Base-by-base conservation (phyloP, 2,329 filamentous ascomycete genomes). In the Truncatella angustata region DNA sequence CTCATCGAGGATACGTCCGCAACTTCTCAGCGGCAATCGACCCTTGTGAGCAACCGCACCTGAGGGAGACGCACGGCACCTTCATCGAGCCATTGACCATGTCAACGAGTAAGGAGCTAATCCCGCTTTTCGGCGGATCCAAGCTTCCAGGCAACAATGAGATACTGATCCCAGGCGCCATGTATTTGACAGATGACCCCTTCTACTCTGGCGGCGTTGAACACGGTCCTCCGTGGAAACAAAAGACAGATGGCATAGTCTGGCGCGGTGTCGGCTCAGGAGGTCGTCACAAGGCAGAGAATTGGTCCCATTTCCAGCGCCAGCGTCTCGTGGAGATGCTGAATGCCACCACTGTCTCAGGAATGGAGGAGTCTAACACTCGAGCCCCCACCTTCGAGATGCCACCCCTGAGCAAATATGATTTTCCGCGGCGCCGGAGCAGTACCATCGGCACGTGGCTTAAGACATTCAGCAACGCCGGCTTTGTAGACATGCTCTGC, bases 231-330 rank as follows among this genome's bases (percentile, higher is more conserved):
- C 64, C 71, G 4, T 88, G 86, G 85, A 66, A 73, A 4, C 65
- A 75, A 30, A 88, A 88, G 67, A 69, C 69, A 24, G 73, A 80
- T 50, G 72, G 68, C 3, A 68, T 84, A 42, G 70, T 86, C 32
- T 88, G 85, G 85, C 81, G 85, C 34, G 85, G 85, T 42, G 80
- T 82, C 2, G 83, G 81, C 3, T 85, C 84, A 6, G 85, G 84
- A 3, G 85, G 84, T 2, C 72, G 74, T 24, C 67, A 75, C 42
- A 70, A 69, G 51, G 60, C 62, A n/a, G 64, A 82, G 40, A 87
- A 80, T 54, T 90, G 86, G 86, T 75, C 75, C 30, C 79, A 82
- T 32, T 87, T 88, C 60, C 86, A 90, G 55, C 82, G 86, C n/a
- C 86, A 88, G 59, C 83, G 87, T 4, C 81, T 90, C 53, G 72